A percentile compares a stretch with the other conserved stretches of the same genome.
These are phyloP conservation scores for Apiospora malaysiana DNA, from an alignment of 2,329 filamentous ascomycete genomes.

Conservation along the genomic window DNA sequence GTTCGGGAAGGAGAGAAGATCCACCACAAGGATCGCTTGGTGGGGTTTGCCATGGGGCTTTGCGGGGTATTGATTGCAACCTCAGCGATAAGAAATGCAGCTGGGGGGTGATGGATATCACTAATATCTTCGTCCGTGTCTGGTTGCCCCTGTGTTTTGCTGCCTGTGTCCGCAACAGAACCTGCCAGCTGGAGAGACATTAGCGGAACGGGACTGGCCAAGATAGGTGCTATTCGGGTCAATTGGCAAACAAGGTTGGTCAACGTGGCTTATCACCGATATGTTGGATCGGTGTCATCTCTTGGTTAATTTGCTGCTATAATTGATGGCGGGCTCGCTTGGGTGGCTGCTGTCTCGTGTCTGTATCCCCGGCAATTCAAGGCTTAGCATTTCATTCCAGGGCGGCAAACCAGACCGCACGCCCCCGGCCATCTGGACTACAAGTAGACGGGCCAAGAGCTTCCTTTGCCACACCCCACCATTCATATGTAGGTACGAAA, in stretches of 20 bases:
- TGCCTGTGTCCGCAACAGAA: neutral
- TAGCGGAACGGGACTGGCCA: neutral
- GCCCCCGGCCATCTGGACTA: neutral
- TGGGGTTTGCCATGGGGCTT: neutral
- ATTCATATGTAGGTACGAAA: constrained; percentile 12
- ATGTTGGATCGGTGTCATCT: neutral
- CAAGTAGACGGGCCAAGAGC: constrained; percentile 4
- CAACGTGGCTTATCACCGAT: neutral
- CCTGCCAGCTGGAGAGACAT: neutral
- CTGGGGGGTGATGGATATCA: constrained; percentile 4
- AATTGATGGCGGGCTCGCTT: neutral
- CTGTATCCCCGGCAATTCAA: neutral
- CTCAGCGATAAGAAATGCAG: neutral
- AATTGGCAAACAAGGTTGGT: constrained; percentile 9
- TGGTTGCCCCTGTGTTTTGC: neutral
- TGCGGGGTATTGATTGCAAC: constrained; percentile 2
- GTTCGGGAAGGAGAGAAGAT: constrained; percentile 8
- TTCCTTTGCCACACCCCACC: constrained; percentile 18
- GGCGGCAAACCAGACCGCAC: neutral
- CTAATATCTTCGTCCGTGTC: neutral
- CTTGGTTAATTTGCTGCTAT: neutral
- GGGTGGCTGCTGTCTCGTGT: neutral
- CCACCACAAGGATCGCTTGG: neutral
- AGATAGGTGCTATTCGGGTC: constrained; percentile 15
- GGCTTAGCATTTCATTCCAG: neutral